phyloP scores from a whole-genome alignment of 805 yeast species.

The Candida mattraensis region DNA sequence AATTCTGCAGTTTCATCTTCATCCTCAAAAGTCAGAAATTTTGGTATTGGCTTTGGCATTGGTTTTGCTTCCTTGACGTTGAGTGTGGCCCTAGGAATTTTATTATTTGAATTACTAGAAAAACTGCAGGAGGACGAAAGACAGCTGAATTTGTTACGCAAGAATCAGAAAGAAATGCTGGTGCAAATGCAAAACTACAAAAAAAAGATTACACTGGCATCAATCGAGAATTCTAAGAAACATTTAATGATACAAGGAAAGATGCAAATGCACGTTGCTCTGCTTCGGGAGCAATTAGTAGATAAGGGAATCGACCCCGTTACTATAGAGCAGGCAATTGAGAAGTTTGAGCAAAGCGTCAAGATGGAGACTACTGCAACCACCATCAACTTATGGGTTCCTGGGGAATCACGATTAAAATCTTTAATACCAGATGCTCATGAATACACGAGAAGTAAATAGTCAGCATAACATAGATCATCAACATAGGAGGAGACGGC shows the following conservation, averaged over 20 bases:
- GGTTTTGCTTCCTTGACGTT: constrained; percentile 16
- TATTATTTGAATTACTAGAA: constrained; percentile 18
- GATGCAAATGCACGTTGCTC: constrained; percentile 66
- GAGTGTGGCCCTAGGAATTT: constrained; percentile 15
- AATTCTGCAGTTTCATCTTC: constrained; percentile 1
- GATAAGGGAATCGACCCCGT: constrained; percentile 62
- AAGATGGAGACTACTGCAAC: constrained; percentile 55
- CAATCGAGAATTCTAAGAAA: constrained; percentile 51
- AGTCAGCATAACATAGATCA: constrained; percentile 9
- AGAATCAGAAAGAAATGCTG: constrained; percentile 39
- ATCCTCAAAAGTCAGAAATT: constrained; percentile 10
- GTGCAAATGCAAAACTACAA: constrained; percentile 49
- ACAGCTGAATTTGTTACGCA: constrained; percentile 24
- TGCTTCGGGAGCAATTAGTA: constrained; percentile 57
- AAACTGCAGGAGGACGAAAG: constrained; percentile 25
- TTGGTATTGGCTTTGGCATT: constrained; percentile 19
- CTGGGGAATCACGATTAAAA: constrained; percentile 51
- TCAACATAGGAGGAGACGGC: too few relatives aligned
- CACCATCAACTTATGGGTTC: constrained; percentile 62
- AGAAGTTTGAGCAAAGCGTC: constrained; percentile 58
- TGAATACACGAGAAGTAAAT: constrained; percentile 52
- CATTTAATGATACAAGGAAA: constrained; percentile 51
- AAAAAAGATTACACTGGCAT: constrained; percentile 51
- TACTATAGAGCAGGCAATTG: constrained; percentile 50
- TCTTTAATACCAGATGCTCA: constrained; percentile 55